Base-by-base conservation (phyloP, 768 basidiomycete species). In the Trichaptum fuscoviolaceum region DNA sequence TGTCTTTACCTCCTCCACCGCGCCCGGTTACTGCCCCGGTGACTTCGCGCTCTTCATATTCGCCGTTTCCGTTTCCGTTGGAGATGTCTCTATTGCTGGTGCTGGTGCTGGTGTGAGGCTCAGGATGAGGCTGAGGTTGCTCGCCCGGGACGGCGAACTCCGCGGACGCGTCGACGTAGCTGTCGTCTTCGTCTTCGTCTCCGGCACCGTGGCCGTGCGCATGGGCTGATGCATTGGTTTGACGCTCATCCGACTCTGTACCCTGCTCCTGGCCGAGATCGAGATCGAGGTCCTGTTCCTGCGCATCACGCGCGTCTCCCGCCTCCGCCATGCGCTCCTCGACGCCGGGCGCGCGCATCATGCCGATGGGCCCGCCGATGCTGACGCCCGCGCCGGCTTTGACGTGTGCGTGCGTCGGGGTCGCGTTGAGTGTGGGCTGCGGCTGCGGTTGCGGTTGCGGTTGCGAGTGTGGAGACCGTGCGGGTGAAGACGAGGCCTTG, bases 381-480 rank as follows among this genome's bases (percentile, higher is more conserved):
- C 70, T 71, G 36, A 70, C 69, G 9, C 70, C 70, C 62, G 62
- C 70, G 1, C 63, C 66, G 34, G 5, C 23, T 9, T 64, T 62
- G 8, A 58, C 63, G 26, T 70, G 70, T 35, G 34, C 52, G 30
- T 35, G 52, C 17, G 34, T 69, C 35, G 17, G 67, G 7, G 67
- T 23, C 9, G 35, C 18, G 23, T 36, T 65, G 12, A 57, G 66
- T 57, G 35, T 67, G n/a, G 23, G 58, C 7, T 64, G 63, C 15
- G 42, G 12, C 15, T 52, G 42, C 20, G 42, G 42, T 12, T 52
- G 12, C 20, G 42, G 42, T 52, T 15, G 15, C 15, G 20, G 15
- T 20, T 52, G 12, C 15, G 15, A 7, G n/a, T n/a, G n/a, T 36
- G 35, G 7, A 7, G 35, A 36, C 35, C 35, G 15, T 2, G 42